Base-by-base conservation (phyloP, 805 yeast species). In the Wickerhamomyces canadensis region DNA sequence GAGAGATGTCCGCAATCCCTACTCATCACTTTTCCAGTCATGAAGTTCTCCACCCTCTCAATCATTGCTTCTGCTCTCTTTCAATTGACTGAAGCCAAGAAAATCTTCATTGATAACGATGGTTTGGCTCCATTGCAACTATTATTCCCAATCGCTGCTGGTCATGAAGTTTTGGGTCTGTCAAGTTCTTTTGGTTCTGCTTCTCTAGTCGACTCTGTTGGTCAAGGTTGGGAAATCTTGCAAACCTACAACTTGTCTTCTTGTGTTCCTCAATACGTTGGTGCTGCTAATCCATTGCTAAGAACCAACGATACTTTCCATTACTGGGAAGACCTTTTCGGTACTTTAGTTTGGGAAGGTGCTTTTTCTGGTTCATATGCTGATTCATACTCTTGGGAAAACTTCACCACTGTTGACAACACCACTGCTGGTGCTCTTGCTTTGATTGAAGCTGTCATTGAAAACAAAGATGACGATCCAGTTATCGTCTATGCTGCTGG, bases 51-150 rank as follows among this genome's bases (percentile, higher is more conserved):
- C 17, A 34, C 46, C 10, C 40, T 45, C 21, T 31, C 47, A 11
- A 9, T 40, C 35, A 30, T 47, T 18, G 49, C 45, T 7, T 31
- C 45, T n/a, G 19, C 50, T 5, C 33, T 43, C 13, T 29, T 38
- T 19, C 31, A 28, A 17, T n/a, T 25, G 2, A 34, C 54, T 21
- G 52, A 52, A 18, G 52, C 62, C 17, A 61, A 57, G 48, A 64
- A 60, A 44, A 56, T 62, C 40, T 65, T 66, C 45, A 62, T 65
- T 40, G 72, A 67, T 34, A 65, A 67, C 45, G 72, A 67, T 47
- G 68, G 67, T 23, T 49, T 62, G 18, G 54, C 61, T n/a, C 58
- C 66, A 32, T 49, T 61, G 46, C 60, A 64, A 27, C 45, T 64
- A 5, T 44, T 65, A 33, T 54, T 65, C 43, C 70, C 71, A 16